These are phyloP conservation scores for Atkinsonella texensis DNA, from an alignment of 2,329 filamentous ascomycete genomes.

Conservation along the genomic window DNA sequence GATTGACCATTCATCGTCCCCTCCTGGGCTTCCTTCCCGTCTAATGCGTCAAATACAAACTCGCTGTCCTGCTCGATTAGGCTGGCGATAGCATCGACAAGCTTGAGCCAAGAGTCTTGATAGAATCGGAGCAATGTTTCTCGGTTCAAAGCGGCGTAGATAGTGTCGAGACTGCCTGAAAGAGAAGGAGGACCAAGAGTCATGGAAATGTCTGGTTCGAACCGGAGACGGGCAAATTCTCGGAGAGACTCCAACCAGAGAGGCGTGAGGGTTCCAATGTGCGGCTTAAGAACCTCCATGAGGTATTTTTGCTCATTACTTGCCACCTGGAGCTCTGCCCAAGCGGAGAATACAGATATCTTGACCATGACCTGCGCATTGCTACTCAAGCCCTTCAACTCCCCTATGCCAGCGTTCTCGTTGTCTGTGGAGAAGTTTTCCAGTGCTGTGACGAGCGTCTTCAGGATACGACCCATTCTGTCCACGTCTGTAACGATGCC, in stretches of 20 bases:
- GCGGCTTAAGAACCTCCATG: slow-evolving; percentile 75
- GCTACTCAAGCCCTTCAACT: slow-evolving; percentile 81
- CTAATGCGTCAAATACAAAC: slow-evolving; percentile 92
- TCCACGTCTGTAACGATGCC: slow-evolving; percentile 96
- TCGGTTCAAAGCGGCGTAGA: slow-evolving; percentile 88
- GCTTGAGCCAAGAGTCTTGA: slow-evolving; percentile 90
- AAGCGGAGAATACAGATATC: slow-evolving; percentile 91
- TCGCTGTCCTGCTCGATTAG: slow-evolving; percentile 96
- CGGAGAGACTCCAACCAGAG: slow-evolving; percentile 87
- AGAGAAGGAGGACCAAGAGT: slow-evolving; percentile 70
- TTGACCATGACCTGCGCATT: slow-evolving; percentile 98
- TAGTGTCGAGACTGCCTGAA: slow-evolving; percentile 78
- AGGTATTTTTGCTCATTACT: slow-evolving; percentile 87
- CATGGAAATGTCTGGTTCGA: slow-evolving; percentile 95
- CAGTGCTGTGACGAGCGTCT: slow-evolving; percentile 77
- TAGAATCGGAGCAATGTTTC: slow-evolving; percentile 93
- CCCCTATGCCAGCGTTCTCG: slow-evolving; percentile 79
- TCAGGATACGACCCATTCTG: slow-evolving; percentile 96
- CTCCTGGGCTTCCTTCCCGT: slow-evolving; percentile 59
- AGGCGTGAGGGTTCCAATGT: slow-evolving; percentile 81
- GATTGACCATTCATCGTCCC: slow-evolving; percentile 35
- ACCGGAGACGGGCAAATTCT: slow-evolving; percentile 84
- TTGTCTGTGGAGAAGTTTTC: slow-evolving; percentile 81
- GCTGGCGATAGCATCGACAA: slow-evolving; percentile 94
- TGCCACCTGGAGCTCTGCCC: slow-evolving; percentile 93